Conservation (phyloP, 2,329 filamentous ascomycete genomes). For the Chaetomium sp. region DNA sequence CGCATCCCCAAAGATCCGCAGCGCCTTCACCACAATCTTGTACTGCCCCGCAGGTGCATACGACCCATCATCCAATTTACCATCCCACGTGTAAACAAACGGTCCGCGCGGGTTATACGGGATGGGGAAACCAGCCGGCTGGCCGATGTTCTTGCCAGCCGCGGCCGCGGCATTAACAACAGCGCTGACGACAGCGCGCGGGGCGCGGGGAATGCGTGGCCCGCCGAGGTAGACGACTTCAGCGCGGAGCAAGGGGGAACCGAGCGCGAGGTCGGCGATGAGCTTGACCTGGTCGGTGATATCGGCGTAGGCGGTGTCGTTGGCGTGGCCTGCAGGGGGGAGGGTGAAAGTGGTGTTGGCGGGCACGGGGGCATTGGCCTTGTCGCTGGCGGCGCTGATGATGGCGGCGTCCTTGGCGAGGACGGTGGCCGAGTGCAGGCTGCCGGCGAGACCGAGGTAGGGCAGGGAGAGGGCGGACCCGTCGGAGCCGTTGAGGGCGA, state of each 20-base stretch:
- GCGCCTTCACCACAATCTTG: conserved; percentile 41
- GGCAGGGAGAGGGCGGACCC: conserved; percentile 34
- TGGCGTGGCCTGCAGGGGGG: conserved; percentile 34
- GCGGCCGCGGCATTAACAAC: too few species aligned
- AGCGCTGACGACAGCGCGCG: background rate
- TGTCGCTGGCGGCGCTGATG: conserved; percentile 24
- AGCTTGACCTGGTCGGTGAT: conserved; percentile 33
- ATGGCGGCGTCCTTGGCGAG: conserved; percentile 28
- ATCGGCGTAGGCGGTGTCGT: conserved; percentile 25
- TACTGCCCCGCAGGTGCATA: conserved; percentile 46
- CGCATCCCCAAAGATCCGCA: conserved; percentile 46
- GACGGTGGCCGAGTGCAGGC: conserved; percentile 30
- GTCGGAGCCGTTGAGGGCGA: conserved; percentile 39
- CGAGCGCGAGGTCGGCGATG: conserved; percentile 38
- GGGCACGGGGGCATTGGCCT: conserved; percentile 20
- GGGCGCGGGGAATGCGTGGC: conserved; percentile 19
- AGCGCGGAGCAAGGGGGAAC: conserved; percentile 37
- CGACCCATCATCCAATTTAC: conserved; percentile 39
- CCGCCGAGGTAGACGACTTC: conserved; percentile 38
- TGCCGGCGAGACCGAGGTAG: conserved; percentile 36
- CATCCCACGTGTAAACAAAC: conserved; percentile 35
- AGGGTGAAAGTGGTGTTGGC: conserved; percentile 37
- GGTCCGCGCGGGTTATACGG: conserved; percentile 30
- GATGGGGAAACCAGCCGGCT: conserved; percentile 37
- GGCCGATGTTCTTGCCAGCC: conserved; percentile 33